phyloP scores from a whole-genome alignment of 1,284 basidiomycete genomes.

The Irpex sp. region DNA sequence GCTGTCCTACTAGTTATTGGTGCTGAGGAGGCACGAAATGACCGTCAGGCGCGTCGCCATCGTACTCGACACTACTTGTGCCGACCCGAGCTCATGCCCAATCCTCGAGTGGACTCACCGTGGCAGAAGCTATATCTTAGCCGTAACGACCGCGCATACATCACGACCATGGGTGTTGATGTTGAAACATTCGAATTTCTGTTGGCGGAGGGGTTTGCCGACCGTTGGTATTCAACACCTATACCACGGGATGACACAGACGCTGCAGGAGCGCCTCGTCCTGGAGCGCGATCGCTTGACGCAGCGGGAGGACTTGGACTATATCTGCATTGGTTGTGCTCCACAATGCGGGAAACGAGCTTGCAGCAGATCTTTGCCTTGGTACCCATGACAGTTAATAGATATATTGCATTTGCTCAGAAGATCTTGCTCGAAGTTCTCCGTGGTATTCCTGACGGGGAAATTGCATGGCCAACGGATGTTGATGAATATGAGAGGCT shows the following conservation, averaged over 20 bases:
- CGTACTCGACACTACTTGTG: conserved; percentile 20
- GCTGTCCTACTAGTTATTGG: background rate
- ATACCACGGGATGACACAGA: conserved; percentile 32
- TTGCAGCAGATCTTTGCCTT: conserved; percentile 37
- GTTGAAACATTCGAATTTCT: conserved; percentile 35
- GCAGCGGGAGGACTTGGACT: conserved; percentile 44
- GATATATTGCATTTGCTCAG: conserved; percentile 35
- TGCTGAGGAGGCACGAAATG: background rate
- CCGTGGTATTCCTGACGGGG: conserved; percentile 28
- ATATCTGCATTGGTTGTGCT: conserved; percentile 40
- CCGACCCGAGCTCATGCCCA: conserved; percentile 30
- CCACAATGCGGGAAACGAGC: conserved; percentile 34
- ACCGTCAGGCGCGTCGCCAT: conserved; percentile 1
- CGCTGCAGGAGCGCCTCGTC: conserved; percentile 25
- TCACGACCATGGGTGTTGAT: conserved; percentile 47
- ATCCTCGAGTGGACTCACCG: conserved; percentile 32
- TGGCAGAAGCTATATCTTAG: conserved; percentile 33
- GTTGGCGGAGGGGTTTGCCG: conserved; percentile 31
- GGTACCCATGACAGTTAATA: conserved; percentile 22
- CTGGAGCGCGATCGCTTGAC: conserved; percentile 35
- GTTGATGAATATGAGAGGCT: conserved; percentile 20
- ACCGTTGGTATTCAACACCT: conserved; percentile 25
- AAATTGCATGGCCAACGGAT: conserved; percentile 31
- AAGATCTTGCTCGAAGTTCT: conserved; percentile 31
- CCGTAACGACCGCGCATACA: conserved; percentile 36